Conservation (phyloP, 192 early-diverging fungal species). For the Entophlyctis luteolus region DNA sequence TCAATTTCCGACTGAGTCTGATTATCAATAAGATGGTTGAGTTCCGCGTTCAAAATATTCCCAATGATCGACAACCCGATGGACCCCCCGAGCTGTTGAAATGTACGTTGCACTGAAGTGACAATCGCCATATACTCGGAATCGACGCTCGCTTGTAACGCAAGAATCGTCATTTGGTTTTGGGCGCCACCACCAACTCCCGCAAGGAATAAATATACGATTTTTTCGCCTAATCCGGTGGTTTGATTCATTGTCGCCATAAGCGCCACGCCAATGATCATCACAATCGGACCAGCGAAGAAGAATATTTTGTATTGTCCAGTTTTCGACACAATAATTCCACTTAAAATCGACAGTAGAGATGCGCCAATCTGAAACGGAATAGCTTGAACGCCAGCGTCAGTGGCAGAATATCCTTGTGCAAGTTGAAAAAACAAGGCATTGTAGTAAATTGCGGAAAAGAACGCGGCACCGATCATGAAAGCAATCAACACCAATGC, state of each 20-base stretch:
- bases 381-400: constrained; percentile 65
- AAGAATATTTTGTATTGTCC: constrained; percentile 30
- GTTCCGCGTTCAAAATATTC: constrained; percentile 31
- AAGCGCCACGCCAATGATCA: constrained; percentile 12
- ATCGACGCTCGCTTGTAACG: constrained; percentile 30
- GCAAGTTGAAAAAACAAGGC: constrained; percentile 81
- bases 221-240: constrained; percentile 6
- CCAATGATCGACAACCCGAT: constrained; percentile 37
- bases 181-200: constrained; percentile 27
- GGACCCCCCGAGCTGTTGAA: constrained; percentile 27
- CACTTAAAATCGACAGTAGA: constrained; percentile 11
- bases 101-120: constrained; percentile 24
- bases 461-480: constrained; percentile 27
- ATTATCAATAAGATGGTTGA: background rate
- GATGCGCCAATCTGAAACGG: constrained; percentile 63
- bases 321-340: constrained; percentile 4
- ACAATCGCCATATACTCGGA: constrained; percentile 26
- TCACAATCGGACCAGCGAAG: constrained; percentile 28
- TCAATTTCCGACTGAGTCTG: background rate
- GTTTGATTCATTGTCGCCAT: constrained; percentile 21
- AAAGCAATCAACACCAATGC: constrained; percentile 22
- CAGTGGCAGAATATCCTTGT: constrained; percentile 63
- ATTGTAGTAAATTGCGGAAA: constrained; percentile 59
- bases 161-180: constrained; percentile 19
- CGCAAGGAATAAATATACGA: constrained; percentile 27